These are phyloP conservation scores for Macadamia tetraphylla DNA, from an alignment of 164 flowering plant species.

Conservation along the genomic window DNA sequence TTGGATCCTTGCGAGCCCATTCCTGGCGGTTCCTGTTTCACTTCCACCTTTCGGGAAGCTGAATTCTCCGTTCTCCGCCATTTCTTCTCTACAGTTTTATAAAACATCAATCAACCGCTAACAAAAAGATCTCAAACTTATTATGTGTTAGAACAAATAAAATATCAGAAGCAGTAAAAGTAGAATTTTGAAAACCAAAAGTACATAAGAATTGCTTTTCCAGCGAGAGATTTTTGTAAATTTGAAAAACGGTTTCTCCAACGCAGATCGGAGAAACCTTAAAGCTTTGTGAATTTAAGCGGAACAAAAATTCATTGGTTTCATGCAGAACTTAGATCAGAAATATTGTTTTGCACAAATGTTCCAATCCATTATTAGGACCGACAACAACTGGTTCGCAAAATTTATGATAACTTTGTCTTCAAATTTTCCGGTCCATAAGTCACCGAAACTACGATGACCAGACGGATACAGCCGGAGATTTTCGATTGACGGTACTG, in stretches of 20 bases:
- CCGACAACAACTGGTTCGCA: background rate
- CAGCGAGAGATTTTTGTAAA: too few species aligned
- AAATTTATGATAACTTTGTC: background rate
- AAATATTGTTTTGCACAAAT: background rate
- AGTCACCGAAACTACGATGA: background rate
- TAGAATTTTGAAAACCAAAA: background rate
- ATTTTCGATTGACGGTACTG: background rate
- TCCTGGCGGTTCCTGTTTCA: constrained; percentile 1
- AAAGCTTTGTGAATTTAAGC: too few species aligned
- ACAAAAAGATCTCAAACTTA: background rate
- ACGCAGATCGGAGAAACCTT: too few species aligned
- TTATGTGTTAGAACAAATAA: background rate
- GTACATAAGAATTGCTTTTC: background rate
- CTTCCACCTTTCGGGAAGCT: constrained; percentile 13
- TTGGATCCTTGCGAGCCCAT: constrained; percentile 42
- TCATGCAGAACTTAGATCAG: too few species aligned
- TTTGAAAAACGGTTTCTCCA: too few species aligned
- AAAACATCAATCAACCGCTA: background rate
- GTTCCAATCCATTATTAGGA: background rate
- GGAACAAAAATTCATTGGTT: too few species aligned
- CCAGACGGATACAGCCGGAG: background rate
- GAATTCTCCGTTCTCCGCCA: constrained; percentile 32
- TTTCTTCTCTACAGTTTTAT: constrained; percentile 12
- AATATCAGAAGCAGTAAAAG: too few species aligned
- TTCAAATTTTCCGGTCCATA: background rate